Evolutionary conservation across 2,329 filamentous ascomycete species (phyloP).

Genomic region (Akanthomyces muscarius): DNA sequence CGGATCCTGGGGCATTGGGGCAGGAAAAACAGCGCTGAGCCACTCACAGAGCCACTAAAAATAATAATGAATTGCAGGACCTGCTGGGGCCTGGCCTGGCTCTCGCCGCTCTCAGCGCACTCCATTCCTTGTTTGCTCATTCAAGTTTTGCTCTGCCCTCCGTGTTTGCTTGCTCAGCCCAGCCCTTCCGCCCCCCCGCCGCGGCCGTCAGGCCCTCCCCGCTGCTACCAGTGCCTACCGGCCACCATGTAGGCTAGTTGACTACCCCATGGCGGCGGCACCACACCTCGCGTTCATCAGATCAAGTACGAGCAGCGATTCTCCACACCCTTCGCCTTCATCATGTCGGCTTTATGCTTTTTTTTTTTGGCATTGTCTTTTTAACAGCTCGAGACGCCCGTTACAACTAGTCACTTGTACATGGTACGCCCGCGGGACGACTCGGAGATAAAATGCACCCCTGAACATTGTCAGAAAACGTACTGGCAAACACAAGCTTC

Average conservation of each 20-base stretch:
- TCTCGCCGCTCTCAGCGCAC: not conserved
- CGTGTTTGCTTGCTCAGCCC: too few species aligned
- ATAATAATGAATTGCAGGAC: not conserved
- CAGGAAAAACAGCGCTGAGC: not conserved
- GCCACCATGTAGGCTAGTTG: not conserved
- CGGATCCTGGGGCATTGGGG: too few species aligned
- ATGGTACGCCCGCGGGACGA: too few species aligned
- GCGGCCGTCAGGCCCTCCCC: too few species aligned
- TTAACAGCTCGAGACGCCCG: not conserved
- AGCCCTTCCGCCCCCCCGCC: too few species aligned
- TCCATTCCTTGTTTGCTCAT: not conserved
- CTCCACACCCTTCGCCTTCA: not conserved
- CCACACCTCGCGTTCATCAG: conserved; percentile 9
- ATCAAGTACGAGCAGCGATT: conserved; percentile 4
- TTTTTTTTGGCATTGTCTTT: not conserved
- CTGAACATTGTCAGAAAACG: not conserved
- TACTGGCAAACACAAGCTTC: too few species aligned
- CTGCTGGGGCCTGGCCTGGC: too few species aligned
- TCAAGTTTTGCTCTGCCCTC: not conserved
- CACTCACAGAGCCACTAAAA: conserved; percentile 1
- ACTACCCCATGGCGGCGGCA: not conserved
- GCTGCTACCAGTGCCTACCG: too few species aligned
- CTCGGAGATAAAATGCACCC: too few species aligned
- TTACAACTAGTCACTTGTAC: not conserved
- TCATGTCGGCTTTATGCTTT: conserved; percentile 10